These are phyloP conservation scores for Dendrostoma leiphaemia DNA, from an alignment of 2,329 filamentous ascomycete genomes.

Conservation along the genomic window DNA sequence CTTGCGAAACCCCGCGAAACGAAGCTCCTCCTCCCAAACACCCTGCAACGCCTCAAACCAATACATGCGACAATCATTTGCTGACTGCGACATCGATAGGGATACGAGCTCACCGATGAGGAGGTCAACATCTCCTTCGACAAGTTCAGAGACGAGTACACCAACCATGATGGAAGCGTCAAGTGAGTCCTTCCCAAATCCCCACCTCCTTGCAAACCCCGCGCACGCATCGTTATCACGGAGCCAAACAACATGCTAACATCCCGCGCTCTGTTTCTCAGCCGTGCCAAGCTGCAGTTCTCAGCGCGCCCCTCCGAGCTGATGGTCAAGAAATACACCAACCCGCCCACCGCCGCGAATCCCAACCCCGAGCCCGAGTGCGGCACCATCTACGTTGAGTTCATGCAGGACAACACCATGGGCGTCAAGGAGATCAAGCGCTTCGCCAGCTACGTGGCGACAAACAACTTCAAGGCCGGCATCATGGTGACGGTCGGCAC, in stretches of 20 bases:
- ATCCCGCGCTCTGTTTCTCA: constrained; percentile 37
- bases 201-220: not conserved
- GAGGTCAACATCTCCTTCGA: constrained; percentile 85
- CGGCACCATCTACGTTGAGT: constrained; percentile 91
- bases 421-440: constrained; percentile 90
- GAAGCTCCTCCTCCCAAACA: not conserved
- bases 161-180: constrained; percentile 68
- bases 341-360: constrained; percentile 65
- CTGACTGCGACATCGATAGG: constrained; percentile 50
- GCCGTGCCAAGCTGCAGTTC: constrained; percentile 82
- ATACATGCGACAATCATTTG: not conserved
- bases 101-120: constrained; percentile 87
- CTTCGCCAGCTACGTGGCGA: constrained; percentile 79
- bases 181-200: constrained; percentile 55
- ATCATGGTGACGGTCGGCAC: constrained; percentile 84
- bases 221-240: not conserved
- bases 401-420: constrained; percentile 73
- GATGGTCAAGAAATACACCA: constrained; percentile 84
- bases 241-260: not conserved
- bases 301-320: constrained; percentile 78
- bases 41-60: not conserved
- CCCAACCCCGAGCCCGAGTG: constrained; percentile 71
- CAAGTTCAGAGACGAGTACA: constrained; percentile 73
- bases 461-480: constrained; percentile 82
- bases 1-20: constrained; percentile 9